Evolutionary conservation across 2,329 filamentous ascomycete species (phyloP), one percentile per base, ranked within the genome.

Genomic region (Botryotinia narcissicola): DNA sequence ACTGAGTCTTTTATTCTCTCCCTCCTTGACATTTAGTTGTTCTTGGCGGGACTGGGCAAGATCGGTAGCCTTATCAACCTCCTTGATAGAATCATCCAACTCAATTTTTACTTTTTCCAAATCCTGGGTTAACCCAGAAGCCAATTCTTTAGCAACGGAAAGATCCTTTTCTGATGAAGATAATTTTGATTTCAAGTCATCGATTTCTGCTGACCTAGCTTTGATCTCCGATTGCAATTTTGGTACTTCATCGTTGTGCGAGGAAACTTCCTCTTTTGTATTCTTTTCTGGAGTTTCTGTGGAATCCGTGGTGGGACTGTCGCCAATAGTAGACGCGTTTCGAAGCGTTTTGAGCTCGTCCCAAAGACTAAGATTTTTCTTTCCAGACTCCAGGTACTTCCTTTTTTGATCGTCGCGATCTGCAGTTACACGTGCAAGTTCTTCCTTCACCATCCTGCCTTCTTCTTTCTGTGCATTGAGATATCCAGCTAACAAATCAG

Each of bases 371-470:
- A 87, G 87, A 0, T 90, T 84, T 70, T 88, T 87, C 79, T 91
- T 88, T 76, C 94, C 89, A 0, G 87, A 85, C 67, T 91, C 89
- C n/a, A 92, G 89, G 3, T 90, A 84, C 81, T 93, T 94, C 82
- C 91, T 92, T 81, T 94, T 95, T 75, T 92, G 86, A 25, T 90
- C 89, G 75, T 97, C 93, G 74, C 92, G 91, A 80, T 98, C 95
- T 5, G 88, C 87, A 0, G 94, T 92, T 0, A 98, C 90, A 20
- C 94, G 88, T 83, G 97, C 98, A 73, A 98, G 86, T 82, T 99
- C 96, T 63, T 97, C 92, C 88, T 97, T 91, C 4, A 97, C 91
- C 93, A 99, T 97, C 79, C 97, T 93, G 60, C 91, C 91, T 80
- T 97, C 95, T 71, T 95, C 83, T 75, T 91, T 95, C 59, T 97